phyloP scores from a whole-genome alignment of 768 basidiomycete genomes.

The Naganishia kalamii region DNA sequence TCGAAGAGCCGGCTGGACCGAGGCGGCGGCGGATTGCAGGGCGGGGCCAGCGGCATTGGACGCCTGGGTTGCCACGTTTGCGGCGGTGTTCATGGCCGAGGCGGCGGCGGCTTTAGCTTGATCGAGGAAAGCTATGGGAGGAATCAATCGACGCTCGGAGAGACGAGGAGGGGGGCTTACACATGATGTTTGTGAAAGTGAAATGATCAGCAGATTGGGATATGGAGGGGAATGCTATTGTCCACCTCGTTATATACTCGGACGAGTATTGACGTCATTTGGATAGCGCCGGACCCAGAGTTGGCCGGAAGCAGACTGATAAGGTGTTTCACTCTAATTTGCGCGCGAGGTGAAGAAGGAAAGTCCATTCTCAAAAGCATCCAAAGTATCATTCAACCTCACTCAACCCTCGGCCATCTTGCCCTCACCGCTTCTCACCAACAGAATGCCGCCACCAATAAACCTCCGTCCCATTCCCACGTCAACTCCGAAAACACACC shows the following conservation, averaged over 20 bases:
- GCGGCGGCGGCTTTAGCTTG: slow-evolving; percentile 38
- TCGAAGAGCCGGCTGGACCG: neutral
- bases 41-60: slow-evolving; percentile 29
- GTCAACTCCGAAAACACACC: neutral
- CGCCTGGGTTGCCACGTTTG: slow-evolving; percentile 33
- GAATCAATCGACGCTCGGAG: neutral
- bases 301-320: neutral
- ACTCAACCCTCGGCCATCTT: neutral
- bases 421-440: neutral
- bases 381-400: neutral
- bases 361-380: neutral
- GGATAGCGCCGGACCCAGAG: neutral
- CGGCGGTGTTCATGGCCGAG: slow-evolving; percentile 30
- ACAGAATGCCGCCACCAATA: neutral
- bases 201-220: neutral
- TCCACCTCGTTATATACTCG: neutral
- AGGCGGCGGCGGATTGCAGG: no score
- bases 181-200: neutral
- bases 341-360: no score
- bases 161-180: neutral
- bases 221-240: neutral
- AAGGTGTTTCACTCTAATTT: neutral
- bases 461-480: slow-evolving; percentile 1
- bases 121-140: slow-evolving; percentile 33
- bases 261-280: neutral